Evolutionary conservation across 805 yeast species (phyloP), one percentile per base, ranked within the genome.

Genomic region (Lachancea meyersii): DNA sequence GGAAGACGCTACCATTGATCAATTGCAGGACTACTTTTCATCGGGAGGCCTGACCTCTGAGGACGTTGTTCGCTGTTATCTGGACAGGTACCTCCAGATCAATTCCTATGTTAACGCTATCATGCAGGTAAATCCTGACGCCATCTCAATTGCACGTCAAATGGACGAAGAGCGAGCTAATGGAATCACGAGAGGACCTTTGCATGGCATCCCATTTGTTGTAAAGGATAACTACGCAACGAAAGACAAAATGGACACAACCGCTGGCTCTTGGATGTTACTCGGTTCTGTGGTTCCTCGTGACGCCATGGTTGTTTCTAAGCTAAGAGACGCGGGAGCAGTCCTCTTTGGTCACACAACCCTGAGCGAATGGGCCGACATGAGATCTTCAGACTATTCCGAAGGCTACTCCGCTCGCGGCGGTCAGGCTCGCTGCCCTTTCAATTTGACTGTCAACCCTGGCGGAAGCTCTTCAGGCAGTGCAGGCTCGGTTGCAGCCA

Each of bases 401-500:
- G 63, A 57, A 46, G 61, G 63, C 18, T 58, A 58, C 40, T 56
- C 61, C 18, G 56, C 61, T 10, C 38, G 52, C 13, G 60, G 60
- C 13, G 61, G 60, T 3, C 63, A 58, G 44, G 49, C 57, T 9
- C 50, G 61, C 32, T 50, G 48, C 40, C 63, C 63, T 19, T 58
- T 52, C 43, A 57, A 57, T 35, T 47, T 58, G 26, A 55, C 60
- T 19, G 49, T 55, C 14, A 57, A 54, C 23, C 51, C 53, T 6
- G 61, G 63, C 22, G 61, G 63, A 6, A 50, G 55, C 16, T 57
- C 61, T n/a, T 52, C 61, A 4, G 63, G 63, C 6, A 54, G 60
- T 32, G 63, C 57, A 2, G 60, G 43, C n/a, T 34, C 56, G 13
- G 61, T 57, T 11, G 60, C 60, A 10, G 53, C 61, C 3, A 55